phyloP scores from a whole-genome alignment of 2,329 filamentous ascomycete species.

The Bimuria novae-zelandiae region DNA sequence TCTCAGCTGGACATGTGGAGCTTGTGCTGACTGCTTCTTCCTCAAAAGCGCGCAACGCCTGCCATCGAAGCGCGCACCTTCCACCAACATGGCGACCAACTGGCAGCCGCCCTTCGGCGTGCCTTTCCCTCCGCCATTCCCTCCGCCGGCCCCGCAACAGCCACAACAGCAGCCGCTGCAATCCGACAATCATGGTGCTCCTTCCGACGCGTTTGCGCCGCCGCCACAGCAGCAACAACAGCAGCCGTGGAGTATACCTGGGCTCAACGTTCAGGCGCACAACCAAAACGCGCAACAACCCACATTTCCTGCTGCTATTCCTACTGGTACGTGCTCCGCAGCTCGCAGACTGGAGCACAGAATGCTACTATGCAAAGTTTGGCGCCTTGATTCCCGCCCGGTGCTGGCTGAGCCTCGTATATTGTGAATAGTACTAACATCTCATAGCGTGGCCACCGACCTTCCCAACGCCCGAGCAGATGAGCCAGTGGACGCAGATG shows the following conservation, averaged over 20 bases:
- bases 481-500: slow-evolving; percentile 25
- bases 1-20: neutral
- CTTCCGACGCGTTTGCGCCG: slow-evolving; percentile 18
- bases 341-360: too few species aligned
- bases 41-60: neutral
- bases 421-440: too few species aligned
- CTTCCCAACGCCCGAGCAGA: slow-evolving; percentile 32
- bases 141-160: slow-evolving; percentile 18
- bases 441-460: slow-evolving; percentile 25
- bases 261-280: slow-evolving; percentile 30
- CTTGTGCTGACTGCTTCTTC: neutral
- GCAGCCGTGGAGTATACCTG: slow-evolving; percentile 20
- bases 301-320: slow-evolving; percentile 23
- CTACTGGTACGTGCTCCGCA: too few species aligned
- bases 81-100: slow-evolving; percentile 36
- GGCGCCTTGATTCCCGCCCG: too few species aligned
- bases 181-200: slow-evolving; percentile 7
- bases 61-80: slow-evolving; percentile 4
- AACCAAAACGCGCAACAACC: slow-evolving; percentile 31
- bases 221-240: slow-evolving; percentile 14
- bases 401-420: too few species aligned
- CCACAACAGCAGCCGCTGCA: slow-evolving; percentile 11
- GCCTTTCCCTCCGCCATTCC: slow-evolving; percentile 24
- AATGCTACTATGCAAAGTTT: too few species aligned
- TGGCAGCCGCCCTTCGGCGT: slow-evolving; percentile 32